These are phyloP conservation scores for Fusarium lyarnte DNA, from an alignment of 2,329 filamentous ascomycete genomes.

Conservation along the genomic window DNA sequence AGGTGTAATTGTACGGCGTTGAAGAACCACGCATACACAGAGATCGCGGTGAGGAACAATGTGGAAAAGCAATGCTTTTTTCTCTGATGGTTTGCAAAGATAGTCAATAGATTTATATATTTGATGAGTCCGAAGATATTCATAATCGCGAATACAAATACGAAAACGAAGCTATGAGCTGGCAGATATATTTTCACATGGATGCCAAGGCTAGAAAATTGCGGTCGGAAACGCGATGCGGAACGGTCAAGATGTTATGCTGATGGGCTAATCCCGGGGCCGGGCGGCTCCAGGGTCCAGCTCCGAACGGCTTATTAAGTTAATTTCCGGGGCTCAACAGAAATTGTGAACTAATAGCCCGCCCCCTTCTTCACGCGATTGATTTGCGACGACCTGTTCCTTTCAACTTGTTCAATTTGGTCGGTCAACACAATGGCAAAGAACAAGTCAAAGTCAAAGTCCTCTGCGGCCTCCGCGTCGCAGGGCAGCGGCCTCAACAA, in stretches of 20 bases:
- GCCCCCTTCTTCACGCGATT: constrained; percentile 2
- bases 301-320: constrained; percentile 24
- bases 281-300: constrained; percentile 20
- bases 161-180: constrained; percentile 34
- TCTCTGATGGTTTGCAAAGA: background rate
- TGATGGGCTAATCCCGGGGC: constrained; percentile 37
- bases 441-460: constrained; percentile 32
- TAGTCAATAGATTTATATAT: constrained; percentile 21
- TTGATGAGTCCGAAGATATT: background rate
- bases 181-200: constrained; percentile 8
- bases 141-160: constrained; percentile 36
- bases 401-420: background rate
- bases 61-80: constrained; percentile 7
- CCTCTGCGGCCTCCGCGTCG: constrained; percentile 31
- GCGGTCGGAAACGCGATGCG: constrained; percentile 16
- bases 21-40: constrained; percentile 9
- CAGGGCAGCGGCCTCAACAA: constrained; percentile 45
- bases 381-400: background rate
- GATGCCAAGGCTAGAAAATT: constrained; percentile 8
- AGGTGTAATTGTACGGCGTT: constrained; percentile 31
- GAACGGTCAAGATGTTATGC: constrained; percentile 10
- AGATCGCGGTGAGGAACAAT: constrained; percentile 19
- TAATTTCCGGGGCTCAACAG: constrained; percentile 30
- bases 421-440: constrained; percentile 25
- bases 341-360: constrained; percentile 11